phyloP scores from a whole-genome alignment of 2,329 filamentous ascomycete genomes.

The Xylariaceae sp. region DNA sequence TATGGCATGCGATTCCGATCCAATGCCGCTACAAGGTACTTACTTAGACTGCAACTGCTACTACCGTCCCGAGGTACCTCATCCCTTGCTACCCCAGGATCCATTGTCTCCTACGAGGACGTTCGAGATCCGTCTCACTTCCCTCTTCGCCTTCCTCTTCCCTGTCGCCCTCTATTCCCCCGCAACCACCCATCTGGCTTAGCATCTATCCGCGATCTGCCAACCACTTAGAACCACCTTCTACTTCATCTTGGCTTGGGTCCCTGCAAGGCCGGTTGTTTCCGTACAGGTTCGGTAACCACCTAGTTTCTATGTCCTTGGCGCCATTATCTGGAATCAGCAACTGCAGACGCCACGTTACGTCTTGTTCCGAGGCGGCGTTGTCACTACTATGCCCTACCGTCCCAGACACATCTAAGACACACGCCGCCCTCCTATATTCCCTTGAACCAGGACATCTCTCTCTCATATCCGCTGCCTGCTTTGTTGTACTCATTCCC shows the following conservation, averaged over 20 bases:
- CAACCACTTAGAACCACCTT: neutral
- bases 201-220: neutral
- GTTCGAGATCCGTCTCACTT: neutral
- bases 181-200: neutral
- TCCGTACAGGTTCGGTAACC: neutral
- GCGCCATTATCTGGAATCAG: slow-evolving; percentile 21
- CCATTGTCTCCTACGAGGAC: neutral
- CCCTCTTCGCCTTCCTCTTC: too few species aligned
- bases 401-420: slow-evolving; percentile 23
- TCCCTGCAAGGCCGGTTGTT: neutral
- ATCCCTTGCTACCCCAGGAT: neutral
- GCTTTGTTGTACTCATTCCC: slow-evolving; percentile 1
- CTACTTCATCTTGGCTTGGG: slow-evolving; percentile 9
- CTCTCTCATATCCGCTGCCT: too few species aligned
- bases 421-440: slow-evolving; percentile 18
- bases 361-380: slow-evolving; percentile 12
- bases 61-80: neutral
- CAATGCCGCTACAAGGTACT: neutral
- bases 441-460: slow-evolving; percentile 18
- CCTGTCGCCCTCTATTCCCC: neutral
- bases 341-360: slow-evolving; percentile 24
- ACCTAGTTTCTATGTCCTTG: slow-evolving; percentile 7
- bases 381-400: slow-evolving; percentile 15
- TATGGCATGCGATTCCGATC: neutral
- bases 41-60: too few species aligned